These are phyloP conservation scores for Fusarium miscanthi DNA, from an alignment of 2,329 filamentous ascomycete species.

Conservation along the genomic window DNA sequence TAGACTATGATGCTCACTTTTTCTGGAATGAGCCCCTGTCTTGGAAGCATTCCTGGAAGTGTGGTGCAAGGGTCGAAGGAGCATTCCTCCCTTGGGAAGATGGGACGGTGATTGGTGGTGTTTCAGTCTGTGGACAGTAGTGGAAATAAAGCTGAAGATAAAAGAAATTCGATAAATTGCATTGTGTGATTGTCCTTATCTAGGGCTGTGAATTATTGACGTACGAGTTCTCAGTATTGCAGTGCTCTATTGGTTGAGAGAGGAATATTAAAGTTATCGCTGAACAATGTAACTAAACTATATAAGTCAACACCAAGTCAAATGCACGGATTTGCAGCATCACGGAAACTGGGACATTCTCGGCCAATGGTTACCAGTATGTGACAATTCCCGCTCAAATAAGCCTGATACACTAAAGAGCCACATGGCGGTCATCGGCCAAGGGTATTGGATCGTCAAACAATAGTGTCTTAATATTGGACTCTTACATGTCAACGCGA, in stretches of 20 bases:
- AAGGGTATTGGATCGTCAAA: background rate
- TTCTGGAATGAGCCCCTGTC: slow-evolving; percentile 35
- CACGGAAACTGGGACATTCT: background rate
- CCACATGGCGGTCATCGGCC: background rate
- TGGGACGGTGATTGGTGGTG: slow-evolving; percentile 15
- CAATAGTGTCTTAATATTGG: background rate
- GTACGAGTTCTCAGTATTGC: too few relatives aligned
- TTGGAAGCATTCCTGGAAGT: slow-evolving; percentile 20
- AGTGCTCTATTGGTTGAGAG: background rate
- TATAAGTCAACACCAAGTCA: background rate
- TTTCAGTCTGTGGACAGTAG: background rate
- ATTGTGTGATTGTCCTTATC: background rate
- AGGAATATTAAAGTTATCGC: background rate
- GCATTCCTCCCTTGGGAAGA: slow-evolving; percentile 19
- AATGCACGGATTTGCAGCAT: background rate
- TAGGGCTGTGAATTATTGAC: background rate
- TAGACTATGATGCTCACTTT: background rate
- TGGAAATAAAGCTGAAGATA: slow-evolving; percentile 5
- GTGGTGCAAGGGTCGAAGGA: background rate
- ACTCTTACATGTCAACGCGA: background rate
- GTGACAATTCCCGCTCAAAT: background rate
- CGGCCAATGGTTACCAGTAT: background rate
- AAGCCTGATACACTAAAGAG: background rate
- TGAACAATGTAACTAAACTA: too few relatives aligned
- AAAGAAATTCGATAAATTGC: slow-evolving; percentile 27